These are phyloP conservation scores for Gnetum montanum DNA, from an alignment of 75 land plant species.

Conservation along the genomic window DNA sequence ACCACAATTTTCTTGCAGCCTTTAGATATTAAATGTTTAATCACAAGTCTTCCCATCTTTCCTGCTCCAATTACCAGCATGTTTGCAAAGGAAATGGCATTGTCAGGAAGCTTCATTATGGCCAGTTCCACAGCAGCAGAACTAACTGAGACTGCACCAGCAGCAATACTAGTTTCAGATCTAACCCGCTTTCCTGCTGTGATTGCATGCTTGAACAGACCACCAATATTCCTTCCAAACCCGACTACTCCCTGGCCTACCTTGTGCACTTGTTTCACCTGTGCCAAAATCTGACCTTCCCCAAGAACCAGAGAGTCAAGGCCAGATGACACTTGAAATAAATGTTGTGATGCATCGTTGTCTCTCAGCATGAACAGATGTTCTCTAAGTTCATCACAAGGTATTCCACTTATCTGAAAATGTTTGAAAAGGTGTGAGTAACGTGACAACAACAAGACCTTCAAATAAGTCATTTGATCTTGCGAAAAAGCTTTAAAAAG, in stretches of 20 bases:
- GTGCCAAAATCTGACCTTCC: constrained; percentile 89
- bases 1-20: constrained; percentile 37
- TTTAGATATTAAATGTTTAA: constrained; percentile 44
- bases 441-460: not conserved
- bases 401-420: constrained; percentile 77
- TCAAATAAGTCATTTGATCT: not conserved
- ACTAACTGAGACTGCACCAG: constrained; percentile 83
- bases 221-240: constrained; percentile 80
- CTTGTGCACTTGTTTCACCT: constrained; percentile 82
- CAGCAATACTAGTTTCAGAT: constrained; percentile 71
- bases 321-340: constrained; percentile 83
- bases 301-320: constrained; percentile 88
- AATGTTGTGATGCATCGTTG: constrained; percentile 79
- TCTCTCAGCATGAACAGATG: constrained; percentile 76
- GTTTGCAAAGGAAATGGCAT: constrained; percentile 14
- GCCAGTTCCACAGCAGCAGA: constrained; percentile 57
- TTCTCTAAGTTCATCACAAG: constrained; percentile 50
- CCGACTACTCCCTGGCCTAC: constrained; percentile 71
- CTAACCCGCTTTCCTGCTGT: constrained; percentile 86
- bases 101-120: constrained; percentile 30
- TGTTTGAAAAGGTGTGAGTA: too few relatives aligned
- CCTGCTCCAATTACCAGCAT: constrained; percentile 52
- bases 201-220: constrained; percentile 81
- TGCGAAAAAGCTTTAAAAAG: too few relatives aligned
- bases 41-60: constrained; percentile 47